These are phyloP conservation scores for Meredithiella fracta DNA, from an alignment of 2,329 filamentous ascomycete species.

Conservation along the genomic window DNA sequence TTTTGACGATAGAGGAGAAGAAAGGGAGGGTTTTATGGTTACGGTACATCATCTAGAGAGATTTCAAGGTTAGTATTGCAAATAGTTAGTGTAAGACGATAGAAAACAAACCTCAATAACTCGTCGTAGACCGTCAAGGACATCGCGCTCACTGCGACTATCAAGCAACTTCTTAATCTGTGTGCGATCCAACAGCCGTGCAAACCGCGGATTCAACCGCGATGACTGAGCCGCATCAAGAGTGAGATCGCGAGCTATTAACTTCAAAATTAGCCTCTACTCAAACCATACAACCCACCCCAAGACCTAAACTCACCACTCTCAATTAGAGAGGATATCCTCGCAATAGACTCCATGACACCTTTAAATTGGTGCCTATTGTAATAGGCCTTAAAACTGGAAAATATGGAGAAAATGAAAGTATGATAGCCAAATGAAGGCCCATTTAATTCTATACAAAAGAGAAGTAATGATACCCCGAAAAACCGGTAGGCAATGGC, in stretches of 20 bases:
- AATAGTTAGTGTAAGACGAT: background rate
- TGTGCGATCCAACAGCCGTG: conserved; percentile 52
- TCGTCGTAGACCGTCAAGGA: conserved; percentile 76
- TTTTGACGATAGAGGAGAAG: conserved; percentile 98
- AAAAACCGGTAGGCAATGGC: background rate
- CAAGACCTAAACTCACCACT: conserved; percentile 47
- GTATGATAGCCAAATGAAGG: background rate
- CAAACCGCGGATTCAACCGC: conserved; percentile 44
- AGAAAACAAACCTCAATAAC: conserved; percentile 60
- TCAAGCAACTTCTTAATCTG: conserved; percentile 93
- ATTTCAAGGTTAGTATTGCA: background rate
- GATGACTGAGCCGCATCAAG: conserved; percentile 91
- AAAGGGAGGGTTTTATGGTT: conserved; percentile 76
- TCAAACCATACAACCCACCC: background rate
- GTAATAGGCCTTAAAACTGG: background rate
- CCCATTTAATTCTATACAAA: background rate
- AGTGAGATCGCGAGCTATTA: conserved; percentile 79
- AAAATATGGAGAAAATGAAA: background rate
- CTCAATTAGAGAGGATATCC: conserved; percentile 87
- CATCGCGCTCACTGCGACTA: conserved; percentile 80
- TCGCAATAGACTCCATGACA: conserved; percentile 84
- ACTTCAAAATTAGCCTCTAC: background rate
- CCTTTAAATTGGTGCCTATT: background rate
- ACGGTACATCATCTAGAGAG: conserved; percentile 79
- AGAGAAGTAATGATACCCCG: background rate